Conservation (phyloP, 2,329 filamentous ascomycete genomes). For the Diaporthe sp. region DNA sequence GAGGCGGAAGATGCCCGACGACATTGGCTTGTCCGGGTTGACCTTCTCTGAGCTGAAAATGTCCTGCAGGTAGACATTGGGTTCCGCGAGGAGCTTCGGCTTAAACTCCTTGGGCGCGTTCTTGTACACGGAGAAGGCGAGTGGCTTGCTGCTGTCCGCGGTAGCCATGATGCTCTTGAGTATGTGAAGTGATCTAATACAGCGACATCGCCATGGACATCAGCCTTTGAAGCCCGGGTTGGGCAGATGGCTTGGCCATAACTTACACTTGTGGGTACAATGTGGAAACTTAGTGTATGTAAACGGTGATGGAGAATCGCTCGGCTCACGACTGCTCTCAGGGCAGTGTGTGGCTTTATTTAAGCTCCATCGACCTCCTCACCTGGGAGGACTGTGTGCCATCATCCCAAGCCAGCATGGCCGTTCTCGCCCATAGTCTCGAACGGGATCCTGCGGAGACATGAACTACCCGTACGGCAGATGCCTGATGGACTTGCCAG, state of each 20-base stretch:
- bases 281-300: background rate
- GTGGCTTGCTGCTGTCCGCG: slow-evolving; percentile 18
- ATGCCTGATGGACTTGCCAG: background rate
- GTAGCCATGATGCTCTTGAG: background rate
- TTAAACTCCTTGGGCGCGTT: slow-evolving; percentile 59
- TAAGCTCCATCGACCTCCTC: slow-evolving; percentile 3
- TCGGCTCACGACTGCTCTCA: background rate
- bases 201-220: background rate
- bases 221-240: background rate
- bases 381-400: background rate
- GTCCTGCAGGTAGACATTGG: slow-evolving; percentile 78
- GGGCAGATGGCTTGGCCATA: background rate
- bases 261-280: background rate
- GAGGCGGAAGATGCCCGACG: slow-evolving; percentile 75
- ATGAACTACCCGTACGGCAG: background rate
- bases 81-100: slow-evolving; percentile 75
- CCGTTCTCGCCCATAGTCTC: background rate
- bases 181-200: background rate
- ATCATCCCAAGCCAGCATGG: background rate
- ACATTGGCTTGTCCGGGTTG: slow-evolving; percentile 71
- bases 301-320: background rate
- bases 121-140: slow-evolving; percentile 32
- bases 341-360: background rate
- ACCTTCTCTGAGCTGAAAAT: slow-evolving; percentile 69
- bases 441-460: background rate